Percentiles rank a stretch among this genome's conserved stretches.
Conservation (phyloP, 305 asterid genomes). For the Striga hermonthica region DNA sequence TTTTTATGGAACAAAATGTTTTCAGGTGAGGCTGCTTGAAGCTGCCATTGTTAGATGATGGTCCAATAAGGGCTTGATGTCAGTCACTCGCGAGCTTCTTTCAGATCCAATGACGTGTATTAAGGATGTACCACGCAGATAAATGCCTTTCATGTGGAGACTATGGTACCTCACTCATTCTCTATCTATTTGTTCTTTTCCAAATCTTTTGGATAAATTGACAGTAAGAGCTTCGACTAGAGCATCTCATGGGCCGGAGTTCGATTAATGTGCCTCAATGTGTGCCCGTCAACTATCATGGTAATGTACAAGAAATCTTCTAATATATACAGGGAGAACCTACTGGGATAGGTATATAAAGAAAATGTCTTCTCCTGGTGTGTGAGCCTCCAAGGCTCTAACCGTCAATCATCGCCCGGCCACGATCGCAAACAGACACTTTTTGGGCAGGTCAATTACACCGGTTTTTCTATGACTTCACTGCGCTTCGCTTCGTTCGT, state of each 20-base stretch:
- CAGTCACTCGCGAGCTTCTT: slow-evolving; percentile 52
- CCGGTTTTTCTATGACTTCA: no score
- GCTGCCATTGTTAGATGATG: slow-evolving; percentile 58
- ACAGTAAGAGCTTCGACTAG: background rate
- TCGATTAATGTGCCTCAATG: background rate
- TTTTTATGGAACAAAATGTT: slow-evolving; percentile 24
- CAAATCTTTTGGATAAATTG: background rate
- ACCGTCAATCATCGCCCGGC: no score
- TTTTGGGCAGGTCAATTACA: no score
- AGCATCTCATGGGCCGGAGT: background rate
- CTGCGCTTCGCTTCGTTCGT: no score
- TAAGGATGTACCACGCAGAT: slow-evolving; percentile 46
- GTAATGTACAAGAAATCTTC: no score
- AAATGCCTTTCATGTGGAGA: slow-evolving; percentile 8
- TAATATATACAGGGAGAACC: no score
- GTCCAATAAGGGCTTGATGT: slow-evolving; percentile 52
- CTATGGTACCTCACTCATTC: slow-evolving; percentile 8
- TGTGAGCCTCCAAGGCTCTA: no score
- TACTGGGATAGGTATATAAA: no score
- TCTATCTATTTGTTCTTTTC: slow-evolving; percentile 21
- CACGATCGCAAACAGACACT: no score
- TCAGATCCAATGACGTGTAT: slow-evolving; percentile 47
- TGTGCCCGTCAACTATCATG: no score
- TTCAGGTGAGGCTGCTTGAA: slow-evolving; percentile 77
- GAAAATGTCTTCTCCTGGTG: no score